phyloP scores from a whole-genome alignment of 106 monocot species.

The Allium cepa region DNA sequence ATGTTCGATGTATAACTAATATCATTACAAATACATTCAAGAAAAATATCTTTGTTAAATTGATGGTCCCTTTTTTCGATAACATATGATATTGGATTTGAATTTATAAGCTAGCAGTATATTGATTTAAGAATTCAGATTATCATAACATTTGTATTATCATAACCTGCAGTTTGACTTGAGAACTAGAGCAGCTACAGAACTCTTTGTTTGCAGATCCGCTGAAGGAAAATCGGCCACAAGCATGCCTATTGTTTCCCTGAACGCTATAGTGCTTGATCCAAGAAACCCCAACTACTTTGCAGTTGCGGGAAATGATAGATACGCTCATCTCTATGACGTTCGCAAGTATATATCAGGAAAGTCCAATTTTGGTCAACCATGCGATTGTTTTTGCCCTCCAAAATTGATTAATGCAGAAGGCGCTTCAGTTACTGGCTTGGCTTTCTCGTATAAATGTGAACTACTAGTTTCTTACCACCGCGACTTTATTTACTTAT shows the following conservation, averaged over 20 bases:
- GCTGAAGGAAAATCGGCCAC: conserved; percentile 10
- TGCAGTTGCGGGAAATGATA: conserved; percentile 67
- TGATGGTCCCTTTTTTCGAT: no score
- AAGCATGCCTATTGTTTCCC: conserved; percentile 22
- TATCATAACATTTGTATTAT: not conserved
- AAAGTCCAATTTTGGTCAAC: conserved; percentile 30
- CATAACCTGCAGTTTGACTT: conserved; percentile 62
- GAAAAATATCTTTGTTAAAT: no score
- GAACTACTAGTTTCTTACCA: conserved; percentile 77
- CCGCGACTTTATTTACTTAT: conserved; percentile 78
- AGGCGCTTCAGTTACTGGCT: conserved; percentile 62
- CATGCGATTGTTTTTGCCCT: conserved; percentile 67
- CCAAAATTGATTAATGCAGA: conserved; percentile 57
- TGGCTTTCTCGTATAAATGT: conserved; percentile 77
- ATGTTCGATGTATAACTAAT: no score
- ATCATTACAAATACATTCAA: no score
- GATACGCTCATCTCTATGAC: conserved; percentile 76
- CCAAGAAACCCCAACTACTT: conserved; percentile 59
- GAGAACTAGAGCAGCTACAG: conserved; percentile 45
- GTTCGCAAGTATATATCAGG: conserved; percentile 62
- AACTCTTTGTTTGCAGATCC: conserved; percentile 63
- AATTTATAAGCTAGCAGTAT: no score
- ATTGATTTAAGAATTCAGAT: no score
- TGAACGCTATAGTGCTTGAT: conserved; percentile 79
- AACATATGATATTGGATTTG: no score